Percentiles rank a stretch among this genome's conserved stretches.
Evolutionary conservation across 148 eudicot genomes (phyloP).

Genomic region (Mesembryanthemum crystallinum): DNA sequence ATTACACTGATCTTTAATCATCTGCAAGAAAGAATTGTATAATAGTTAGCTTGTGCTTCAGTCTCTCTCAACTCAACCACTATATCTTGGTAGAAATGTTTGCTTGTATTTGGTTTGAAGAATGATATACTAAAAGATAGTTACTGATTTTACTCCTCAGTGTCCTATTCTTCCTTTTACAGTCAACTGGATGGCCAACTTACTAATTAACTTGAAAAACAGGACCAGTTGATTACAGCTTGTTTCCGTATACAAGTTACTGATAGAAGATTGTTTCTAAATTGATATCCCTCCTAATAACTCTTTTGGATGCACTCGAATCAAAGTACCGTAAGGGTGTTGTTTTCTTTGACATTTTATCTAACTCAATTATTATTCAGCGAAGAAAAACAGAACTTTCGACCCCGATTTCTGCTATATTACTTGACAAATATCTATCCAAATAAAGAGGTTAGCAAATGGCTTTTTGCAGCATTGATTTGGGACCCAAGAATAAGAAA

Average conservation of each 20-base stretch:
- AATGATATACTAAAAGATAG: background rate
- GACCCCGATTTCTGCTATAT: background rate
- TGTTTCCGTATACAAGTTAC: background rate
- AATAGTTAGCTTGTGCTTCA: background rate
- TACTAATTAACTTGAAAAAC: slow-evolving; percentile 4
- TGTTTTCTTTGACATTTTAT: background rate
- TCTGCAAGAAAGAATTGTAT: background rate
- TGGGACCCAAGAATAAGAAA: background rate
- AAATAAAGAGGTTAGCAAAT: background rate
- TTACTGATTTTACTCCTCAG: background rate
- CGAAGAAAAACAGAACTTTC: background rate
- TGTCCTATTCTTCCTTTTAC: background rate
- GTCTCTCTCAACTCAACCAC: background rate
- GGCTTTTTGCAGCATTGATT: background rate
- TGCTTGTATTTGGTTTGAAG: slow-evolving; percentile 4
- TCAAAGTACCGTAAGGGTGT: background rate
- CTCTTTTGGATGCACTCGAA: background rate
- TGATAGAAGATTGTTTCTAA: background rate
- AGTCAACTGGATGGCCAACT: slow-evolving; percentile 19
- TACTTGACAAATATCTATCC: background rate
- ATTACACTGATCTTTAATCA: background rate
- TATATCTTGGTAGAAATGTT: background rate
- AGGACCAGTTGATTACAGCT: background rate
- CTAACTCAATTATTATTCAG: background rate
- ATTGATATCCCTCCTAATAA: background rate